phyloP scores from a whole-genome alignment of 176 grass and related monocot genomes.

The Alloteropsis semialata region DNA sequence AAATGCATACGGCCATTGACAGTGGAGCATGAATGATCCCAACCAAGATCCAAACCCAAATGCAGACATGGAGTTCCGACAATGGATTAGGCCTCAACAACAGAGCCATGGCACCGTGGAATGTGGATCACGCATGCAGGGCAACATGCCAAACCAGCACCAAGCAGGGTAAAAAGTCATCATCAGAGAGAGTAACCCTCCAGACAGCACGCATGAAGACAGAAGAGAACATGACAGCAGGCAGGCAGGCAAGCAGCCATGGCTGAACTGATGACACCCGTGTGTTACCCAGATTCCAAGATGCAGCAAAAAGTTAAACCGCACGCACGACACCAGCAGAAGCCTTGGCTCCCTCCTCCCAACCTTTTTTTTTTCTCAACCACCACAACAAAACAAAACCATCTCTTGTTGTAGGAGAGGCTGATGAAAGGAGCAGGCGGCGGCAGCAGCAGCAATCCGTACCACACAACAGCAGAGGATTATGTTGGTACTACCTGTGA shows the following conservation, averaged over 20 bases:
- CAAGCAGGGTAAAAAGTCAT: not conserved
- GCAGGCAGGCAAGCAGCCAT: constrained; percentile 4
- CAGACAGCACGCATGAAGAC: not conserved
- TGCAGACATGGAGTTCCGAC: too few species aligned
- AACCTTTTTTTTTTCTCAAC: not conserved
- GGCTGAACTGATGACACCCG: constrained; percentile 36
- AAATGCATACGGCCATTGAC: not conserved
- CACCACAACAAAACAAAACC: not conserved
- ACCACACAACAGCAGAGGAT: not conserved
- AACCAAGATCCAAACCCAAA: not conserved
- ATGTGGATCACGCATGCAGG: not conserved
- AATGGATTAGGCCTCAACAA: not conserved
- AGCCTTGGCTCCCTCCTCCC: not conserved
- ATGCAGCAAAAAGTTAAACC: constrained; percentile 11
- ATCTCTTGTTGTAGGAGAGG: not conserved
- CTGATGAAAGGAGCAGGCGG: too few species aligned
- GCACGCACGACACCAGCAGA: not conserved
- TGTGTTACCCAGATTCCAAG: constrained; percentile 32
- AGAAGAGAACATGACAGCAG: constrained; percentile 19
- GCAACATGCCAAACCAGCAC: not conserved
- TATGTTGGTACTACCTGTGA: not conserved
- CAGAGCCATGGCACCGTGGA: not conserved
- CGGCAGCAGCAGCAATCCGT: not conserved
- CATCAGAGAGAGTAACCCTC: not conserved
- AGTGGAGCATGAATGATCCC: not conserved